Evolutionary conservation across 306 rosid species (phyloP), one percentile per base, ranked within the genome.

Genomic region (Adenanthera pavonina): DNA sequence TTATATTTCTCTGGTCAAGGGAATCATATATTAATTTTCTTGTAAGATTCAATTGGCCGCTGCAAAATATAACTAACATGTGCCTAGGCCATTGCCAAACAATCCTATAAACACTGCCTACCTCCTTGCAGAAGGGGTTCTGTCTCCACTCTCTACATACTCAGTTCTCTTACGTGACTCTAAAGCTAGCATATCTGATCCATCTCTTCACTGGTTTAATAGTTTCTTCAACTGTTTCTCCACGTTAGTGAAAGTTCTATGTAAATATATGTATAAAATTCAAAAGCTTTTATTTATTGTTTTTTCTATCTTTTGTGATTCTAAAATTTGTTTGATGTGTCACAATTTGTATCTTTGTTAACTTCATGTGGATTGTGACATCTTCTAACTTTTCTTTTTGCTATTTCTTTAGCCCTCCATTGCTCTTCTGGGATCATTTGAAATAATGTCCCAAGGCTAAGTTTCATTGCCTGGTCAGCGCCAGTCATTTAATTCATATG

Each of bases 21-120:
- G 74, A 80, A 52, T 49, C 16, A 19, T 40, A 80, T 65, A 64
- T 53, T 65, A 64, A 80, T 40, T 43, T 64, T 64, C 56, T 74
- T 13, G 78, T 8, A 6, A 25, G 57, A 74, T 52, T 43, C 38
- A 11, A 25, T 51, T 80, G 47, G n/a, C 6, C 9, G 25, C 40
- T 62, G 66, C 48, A 11, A 51, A 61, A 73, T 64, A n/a, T 71
- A 51, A 38, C 78, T 73, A 13, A 10, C 13, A 9, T 72, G 48
- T 49, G 79, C 68, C 67, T 47, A n/a, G 30, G 57, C 57, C 56
- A 59, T 47, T 47, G 72, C 72, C 10, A 12, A 71, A 19, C 19
- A 61, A 40, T 53, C 38, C 54, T 49, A 33, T 70, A 44, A 8
- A 53, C 19, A 57, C 57, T 60, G 15, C 60, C n/a, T 69, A 44